Conservation (phyloP, 2,329 filamentous ascomycete species). For the Ceratocystis destructans region DNA sequence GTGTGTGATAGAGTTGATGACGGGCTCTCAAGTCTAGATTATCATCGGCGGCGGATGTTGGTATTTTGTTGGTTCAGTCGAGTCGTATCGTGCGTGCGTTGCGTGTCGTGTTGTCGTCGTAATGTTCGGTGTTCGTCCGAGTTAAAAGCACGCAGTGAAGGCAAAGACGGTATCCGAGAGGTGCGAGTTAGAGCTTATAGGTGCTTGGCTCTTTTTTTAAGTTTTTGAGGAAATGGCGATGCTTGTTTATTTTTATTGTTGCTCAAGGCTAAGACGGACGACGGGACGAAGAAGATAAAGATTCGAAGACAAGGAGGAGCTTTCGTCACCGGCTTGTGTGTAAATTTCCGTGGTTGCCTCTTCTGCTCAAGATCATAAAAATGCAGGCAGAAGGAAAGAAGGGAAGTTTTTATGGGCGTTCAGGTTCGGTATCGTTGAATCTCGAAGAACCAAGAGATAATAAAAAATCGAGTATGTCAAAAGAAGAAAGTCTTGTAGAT, state of each 20-base stretch:
- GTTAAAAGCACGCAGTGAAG: too few relatives aligned
- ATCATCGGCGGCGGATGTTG: background rate
- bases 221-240: background rate
- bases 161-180: too few relatives aligned
- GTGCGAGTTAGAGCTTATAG: too few relatives aligned
- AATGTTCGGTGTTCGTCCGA: too few relatives aligned
- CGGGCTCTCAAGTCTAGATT: background rate
- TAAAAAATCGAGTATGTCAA: background rate
- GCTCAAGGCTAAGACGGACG: background rate
- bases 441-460: background rate
- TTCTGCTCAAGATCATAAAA: background rate
- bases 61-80: background rate
- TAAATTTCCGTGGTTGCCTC: background rate
- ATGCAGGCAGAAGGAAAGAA: background rate
- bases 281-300: slow-evolving; percentile 6
- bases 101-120: background rate
- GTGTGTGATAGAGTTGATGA: background rate
- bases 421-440: background rate
- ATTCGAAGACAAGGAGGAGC: slow-evolving; percentile 11
- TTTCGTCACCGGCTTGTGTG: slow-evolving; percentile 2
- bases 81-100: background rate
- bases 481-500: background rate
- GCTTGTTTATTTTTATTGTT: background rate
- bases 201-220: too few relatives aligned
- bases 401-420: background rate